Conservation (phyloP, 208 protist species). For the Acanthamoeba lenticulata region DNA sequence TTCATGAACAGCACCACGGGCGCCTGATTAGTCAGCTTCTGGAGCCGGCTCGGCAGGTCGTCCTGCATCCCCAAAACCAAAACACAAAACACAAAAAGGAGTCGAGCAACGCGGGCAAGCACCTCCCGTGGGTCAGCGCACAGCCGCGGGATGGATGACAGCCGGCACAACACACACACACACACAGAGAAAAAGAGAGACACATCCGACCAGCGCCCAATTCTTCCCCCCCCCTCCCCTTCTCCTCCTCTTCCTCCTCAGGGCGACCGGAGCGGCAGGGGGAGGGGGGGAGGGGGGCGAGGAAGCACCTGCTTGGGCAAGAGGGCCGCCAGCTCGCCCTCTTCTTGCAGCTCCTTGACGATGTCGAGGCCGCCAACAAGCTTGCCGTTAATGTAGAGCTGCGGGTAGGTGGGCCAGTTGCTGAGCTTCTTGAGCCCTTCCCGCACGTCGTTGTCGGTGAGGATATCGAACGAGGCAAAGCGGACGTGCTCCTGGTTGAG, state of each 20-base stretch:
- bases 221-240: too few species aligned
- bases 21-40: slow-evolving; percentile 19
- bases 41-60: background rate
- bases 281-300: too few species aligned
- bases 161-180: too few species aligned
- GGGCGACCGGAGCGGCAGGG: too few species aligned
- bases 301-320: background rate
- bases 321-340: slow-evolving; percentile 74
- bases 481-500: slow-evolving; percentile 53
- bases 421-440: slow-evolving; percentile 79
- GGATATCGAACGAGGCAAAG: slow-evolving; percentile 65
- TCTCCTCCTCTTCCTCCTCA: too few species aligned
- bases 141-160: too few species aligned
- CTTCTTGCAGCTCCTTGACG: slow-evolving; percentile 82
- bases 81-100: too few species aligned
- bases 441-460: slow-evolving; percentile 64
- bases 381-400: slow-evolving; percentile 88
- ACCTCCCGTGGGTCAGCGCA: too few species aligned
- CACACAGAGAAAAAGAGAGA: too few species aligned
- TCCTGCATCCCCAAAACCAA: too few species aligned
- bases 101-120: too few species aligned
- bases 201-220: too few species aligned
- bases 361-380: slow-evolving; percentile 90
- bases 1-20: slow-evolving; percentile 72
- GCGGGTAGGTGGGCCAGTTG: slow-evolving; percentile 90